These are phyloP conservation scores for Psilocybe tampanensis DNA, from an alignment of 768 basidiomycete species.

Conservation along the genomic window DNA sequence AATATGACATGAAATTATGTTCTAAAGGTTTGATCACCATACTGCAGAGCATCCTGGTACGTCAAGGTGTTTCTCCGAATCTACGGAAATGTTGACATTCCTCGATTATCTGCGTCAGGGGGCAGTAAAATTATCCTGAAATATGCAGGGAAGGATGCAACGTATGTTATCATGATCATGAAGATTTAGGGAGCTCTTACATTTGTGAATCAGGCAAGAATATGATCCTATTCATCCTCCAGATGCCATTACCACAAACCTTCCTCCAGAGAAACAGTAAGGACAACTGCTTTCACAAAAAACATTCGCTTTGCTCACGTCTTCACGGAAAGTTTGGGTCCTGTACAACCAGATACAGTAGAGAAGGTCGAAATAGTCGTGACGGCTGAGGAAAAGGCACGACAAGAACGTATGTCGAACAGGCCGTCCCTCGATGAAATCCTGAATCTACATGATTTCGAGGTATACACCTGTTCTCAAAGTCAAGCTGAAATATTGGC, in stretches of 20 bases:
- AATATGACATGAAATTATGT: not conserved
- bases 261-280: conserved; percentile 86
- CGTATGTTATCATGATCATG: conserved; percentile 46
- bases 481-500: conserved; percentile 69
- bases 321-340: conserved; percentile 54
- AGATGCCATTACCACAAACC: conserved; percentile 74
- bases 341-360: conserved; percentile 69
- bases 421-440: conserved; percentile 79
- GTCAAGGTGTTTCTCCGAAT: too few species aligned
- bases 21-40: not conserved
- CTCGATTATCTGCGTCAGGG: conserved; percentile 38
- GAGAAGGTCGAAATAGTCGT: conserved; percentile 62
- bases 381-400: conserved; percentile 73
- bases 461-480: conserved; percentile 56
- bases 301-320: not conserved
- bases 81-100: too few species aligned
- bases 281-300: not conserved
- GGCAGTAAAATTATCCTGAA: conserved; percentile 85
- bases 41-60: conserved; percentile 56
- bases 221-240: conserved; percentile 92
- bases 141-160: conserved; percentile 90
- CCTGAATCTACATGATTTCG: conserved; percentile 93
- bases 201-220: conserved; percentile 49
- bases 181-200: not conserved
- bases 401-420: conserved; percentile 59